These are phyloP conservation scores for Entamoeba moshkovskii DNA, from an alignment of 208 protist species.

Conservation along the genomic window DNA sequence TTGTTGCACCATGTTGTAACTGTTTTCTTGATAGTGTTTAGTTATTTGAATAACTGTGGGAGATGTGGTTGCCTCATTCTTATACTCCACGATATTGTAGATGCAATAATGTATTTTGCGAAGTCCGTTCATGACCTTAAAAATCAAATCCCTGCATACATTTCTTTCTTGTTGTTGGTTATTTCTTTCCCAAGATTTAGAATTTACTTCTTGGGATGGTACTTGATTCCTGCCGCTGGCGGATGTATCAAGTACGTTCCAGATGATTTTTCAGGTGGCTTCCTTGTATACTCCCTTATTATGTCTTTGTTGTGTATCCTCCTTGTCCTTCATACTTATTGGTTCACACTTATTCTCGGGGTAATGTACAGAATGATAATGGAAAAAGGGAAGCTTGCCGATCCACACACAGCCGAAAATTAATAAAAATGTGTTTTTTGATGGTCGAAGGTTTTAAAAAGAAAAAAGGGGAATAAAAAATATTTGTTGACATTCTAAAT, in stretches of 20 bases:
- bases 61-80: background rate
- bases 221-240: background rate
- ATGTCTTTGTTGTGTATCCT: background rate
- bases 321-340: background rate
- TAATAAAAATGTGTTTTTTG: background rate
- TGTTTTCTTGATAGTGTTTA: background rate
- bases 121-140: background rate
- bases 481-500: background rate
- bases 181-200: background rate
- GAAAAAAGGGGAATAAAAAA: background rate
- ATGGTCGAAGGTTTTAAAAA: background rate
- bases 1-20: background rate
- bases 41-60: slow-evolving; percentile 1
- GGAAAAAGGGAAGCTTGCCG: background rate
- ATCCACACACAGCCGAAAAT: background rate
- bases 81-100: background rate
- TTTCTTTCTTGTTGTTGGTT: background rate
- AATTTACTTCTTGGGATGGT: background rate
- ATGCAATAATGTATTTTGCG: background rate
- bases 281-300: background rate
- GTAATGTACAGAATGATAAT: background rate
- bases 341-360: background rate
- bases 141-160: background rate
- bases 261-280: background rate
- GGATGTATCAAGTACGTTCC: background rate